phyloP scores from a whole-genome alignment of 164 flowering plant genomes.

The Vitis rupestris region DNA sequence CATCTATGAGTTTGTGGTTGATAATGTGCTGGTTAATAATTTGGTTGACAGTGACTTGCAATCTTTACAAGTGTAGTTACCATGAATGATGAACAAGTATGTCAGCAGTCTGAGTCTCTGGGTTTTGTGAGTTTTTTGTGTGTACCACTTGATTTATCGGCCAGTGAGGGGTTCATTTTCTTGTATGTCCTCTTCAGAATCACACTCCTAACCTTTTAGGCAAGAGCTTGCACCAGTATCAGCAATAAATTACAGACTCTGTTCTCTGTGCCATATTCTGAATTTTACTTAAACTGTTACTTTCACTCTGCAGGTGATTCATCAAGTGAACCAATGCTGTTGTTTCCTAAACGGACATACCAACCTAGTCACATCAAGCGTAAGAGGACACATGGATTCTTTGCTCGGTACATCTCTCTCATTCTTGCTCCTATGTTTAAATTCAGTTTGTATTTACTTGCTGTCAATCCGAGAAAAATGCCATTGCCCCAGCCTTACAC shows the following conservation, averaged over 20 bases:
- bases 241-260: background rate
- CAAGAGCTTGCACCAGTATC: background rate
- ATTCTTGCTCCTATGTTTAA: background rate
- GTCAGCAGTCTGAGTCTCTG: no score
- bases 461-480: no score
- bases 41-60: no score
- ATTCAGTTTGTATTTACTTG: no score
- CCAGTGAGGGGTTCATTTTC: no score
- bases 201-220: background rate
- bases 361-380: constrained; percentile 79
- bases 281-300: background rate
- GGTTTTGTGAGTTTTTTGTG: no score
- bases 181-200: background rate
- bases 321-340: constrained; percentile 54
- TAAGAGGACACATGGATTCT: constrained; percentile 77
- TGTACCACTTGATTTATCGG: no score
- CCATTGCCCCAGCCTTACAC: no score
- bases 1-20: no score
- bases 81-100: no score
- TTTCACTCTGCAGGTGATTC: constrained; percentile 36
- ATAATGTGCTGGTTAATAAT: no score
- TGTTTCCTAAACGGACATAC: constrained; percentile 69
- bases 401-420: constrained; percentile 59
- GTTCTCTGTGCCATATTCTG: background rate
- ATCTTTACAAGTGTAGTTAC: no score